Conservation (phyloP, 805 yeast species). For the Clavispora phyllophila region DNA sequence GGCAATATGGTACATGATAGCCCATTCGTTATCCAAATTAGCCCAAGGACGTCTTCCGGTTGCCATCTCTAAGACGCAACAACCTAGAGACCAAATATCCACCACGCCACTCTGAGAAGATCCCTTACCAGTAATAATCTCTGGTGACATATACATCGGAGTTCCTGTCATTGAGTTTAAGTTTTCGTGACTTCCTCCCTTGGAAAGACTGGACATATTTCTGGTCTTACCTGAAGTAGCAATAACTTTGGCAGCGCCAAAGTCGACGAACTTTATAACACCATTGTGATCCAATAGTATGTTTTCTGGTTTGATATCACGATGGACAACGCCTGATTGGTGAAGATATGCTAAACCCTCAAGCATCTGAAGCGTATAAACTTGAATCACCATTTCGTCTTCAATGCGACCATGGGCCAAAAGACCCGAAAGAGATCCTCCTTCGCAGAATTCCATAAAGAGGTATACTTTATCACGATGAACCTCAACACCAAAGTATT, state of each 20-base stretch:
- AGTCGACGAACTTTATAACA: constrained; percentile 91
- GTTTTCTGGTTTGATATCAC: constrained; percentile 96
- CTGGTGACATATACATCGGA: constrained; percentile 99
- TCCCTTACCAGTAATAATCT: constrained; percentile 75
- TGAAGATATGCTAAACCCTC: constrained; percentile 95
- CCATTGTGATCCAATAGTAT: constrained; percentile 87
- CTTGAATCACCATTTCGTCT: constrained; percentile 88
- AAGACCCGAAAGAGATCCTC: constrained; percentile 84
- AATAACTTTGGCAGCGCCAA: constrained; percentile 93
- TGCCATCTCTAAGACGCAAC: constrained; percentile 94
- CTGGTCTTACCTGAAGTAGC: constrained; percentile 54
- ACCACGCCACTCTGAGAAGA: constrained; percentile 57
- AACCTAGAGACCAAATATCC: constrained; percentile 96
- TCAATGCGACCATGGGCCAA: constrained; percentile 91
- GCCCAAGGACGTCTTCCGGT: constrained; percentile 98
- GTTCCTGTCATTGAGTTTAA: constrained; percentile 74
- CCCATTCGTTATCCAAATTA: constrained; percentile 94
- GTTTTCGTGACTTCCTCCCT: constrained; percentile 19
- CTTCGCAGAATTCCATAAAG: constrained; percentile 96
- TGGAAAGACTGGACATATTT: constrained; percentile 7
- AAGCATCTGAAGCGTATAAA: constrained; percentile 84
- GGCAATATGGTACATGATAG: constrained; percentile 96
- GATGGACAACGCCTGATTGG: constrained; percentile 91
- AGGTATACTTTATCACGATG: constrained; percentile 92
- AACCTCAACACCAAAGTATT: constrained; percentile 94